Percentiles rank a stretch among this genome's conserved stretches.
Conservation (phyloP, 1,284 basidiomycete species). For the Irpex sp. region DNA sequence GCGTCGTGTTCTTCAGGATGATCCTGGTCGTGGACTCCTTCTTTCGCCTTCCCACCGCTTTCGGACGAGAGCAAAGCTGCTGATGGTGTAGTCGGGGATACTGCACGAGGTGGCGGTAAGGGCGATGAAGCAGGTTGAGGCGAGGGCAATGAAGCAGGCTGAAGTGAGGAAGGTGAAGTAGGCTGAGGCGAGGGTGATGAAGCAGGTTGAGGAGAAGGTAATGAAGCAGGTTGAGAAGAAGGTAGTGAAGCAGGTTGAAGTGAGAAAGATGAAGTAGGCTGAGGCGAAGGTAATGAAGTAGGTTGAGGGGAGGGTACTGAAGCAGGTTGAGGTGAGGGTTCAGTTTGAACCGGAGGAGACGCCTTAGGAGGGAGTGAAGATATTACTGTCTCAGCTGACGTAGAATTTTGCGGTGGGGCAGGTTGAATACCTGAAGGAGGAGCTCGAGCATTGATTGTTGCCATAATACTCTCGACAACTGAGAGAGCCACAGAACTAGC, state of each 20-base stretch:
- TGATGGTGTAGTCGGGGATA: no score
- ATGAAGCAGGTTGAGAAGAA: neutral
- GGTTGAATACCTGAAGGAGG: neutral
- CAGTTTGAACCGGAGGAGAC: neutral
- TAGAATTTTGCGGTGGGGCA: neutral
- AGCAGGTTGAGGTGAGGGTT: neutral
- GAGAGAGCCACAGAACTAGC: neutral
- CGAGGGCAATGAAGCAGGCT: no score
- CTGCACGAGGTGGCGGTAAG: no score
- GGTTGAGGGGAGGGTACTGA: neutral
- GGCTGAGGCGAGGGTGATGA: no score
- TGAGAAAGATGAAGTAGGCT: neutral
- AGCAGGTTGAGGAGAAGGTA: neutral
- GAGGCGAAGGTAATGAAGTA: neutral
- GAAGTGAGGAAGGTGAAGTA: no score
- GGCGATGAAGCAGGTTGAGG: no score
- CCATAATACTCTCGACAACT: neutral
- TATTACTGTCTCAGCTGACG: neutral
- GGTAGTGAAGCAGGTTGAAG: neutral
- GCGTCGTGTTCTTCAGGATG: neutral
- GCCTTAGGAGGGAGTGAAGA: neutral
- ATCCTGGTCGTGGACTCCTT: constrained; percentile 7
- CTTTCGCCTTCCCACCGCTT: neutral
- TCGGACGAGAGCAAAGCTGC: neutral
- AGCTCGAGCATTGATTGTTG: neutral